Evolutionary conservation across 2,329 filamentous ascomycete genomes (phyloP).

Genomic region (Xylaria arbuscula): DNA sequence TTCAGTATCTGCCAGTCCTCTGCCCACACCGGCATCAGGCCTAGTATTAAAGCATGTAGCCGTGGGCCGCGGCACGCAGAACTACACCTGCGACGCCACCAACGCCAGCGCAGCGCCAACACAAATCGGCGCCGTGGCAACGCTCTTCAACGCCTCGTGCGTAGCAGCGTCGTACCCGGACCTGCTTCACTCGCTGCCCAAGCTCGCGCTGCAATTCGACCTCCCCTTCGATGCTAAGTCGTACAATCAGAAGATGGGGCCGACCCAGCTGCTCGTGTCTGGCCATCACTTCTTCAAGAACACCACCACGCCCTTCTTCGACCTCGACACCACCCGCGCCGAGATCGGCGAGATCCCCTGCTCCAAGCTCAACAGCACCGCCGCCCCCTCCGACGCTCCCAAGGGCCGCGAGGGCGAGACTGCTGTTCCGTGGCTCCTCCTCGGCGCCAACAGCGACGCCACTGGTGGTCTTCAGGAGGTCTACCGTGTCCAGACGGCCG

Average conservation of each 20-base stretch:
- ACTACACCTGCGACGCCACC: slow-evolving; percentile 83
- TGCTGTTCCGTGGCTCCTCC: slow-evolving; percentile 84
- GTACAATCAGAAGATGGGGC: slow-evolving; percentile 55
- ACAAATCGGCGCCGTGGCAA: slow-evolving; percentile 79
- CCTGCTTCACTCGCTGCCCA: slow-evolving; percentile 72
- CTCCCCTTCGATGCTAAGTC: slow-evolving; percentile 50
- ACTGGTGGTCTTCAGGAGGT: slow-evolving; percentile 76
- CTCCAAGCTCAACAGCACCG: slow-evolving; percentile 68
- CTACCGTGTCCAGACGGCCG: slow-evolving; percentile 86
- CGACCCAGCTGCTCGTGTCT: slow-evolving; percentile 71
- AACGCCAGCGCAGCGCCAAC: slow-evolving; percentile 71
- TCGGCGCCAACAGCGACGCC: slow-evolving; percentile 66
- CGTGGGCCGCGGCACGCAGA: slow-evolving; percentile 89
- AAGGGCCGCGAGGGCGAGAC: slow-evolving; percentile 71
- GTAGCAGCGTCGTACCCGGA: slow-evolving; percentile 76
- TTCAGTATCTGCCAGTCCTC: slow-evolving; percentile 61
- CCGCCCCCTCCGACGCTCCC: slow-evolving; percentile 71
- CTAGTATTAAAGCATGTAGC: slow-evolving; percentile 79
- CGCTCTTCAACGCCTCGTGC: slow-evolving; percentile 89
- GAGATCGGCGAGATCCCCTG: slow-evolving; percentile 71
- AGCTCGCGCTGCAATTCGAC: slow-evolving; percentile 75
- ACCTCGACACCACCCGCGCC: slow-evolving; percentile 69
- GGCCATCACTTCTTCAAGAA: slow-evolving; percentile 86
- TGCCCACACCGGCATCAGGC: slow-evolving; percentile 70
- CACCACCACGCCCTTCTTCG: slow-evolving; percentile 79